Conservation (phyloP, 441 rosid genomes). For the Croton laevigatus region DNA sequence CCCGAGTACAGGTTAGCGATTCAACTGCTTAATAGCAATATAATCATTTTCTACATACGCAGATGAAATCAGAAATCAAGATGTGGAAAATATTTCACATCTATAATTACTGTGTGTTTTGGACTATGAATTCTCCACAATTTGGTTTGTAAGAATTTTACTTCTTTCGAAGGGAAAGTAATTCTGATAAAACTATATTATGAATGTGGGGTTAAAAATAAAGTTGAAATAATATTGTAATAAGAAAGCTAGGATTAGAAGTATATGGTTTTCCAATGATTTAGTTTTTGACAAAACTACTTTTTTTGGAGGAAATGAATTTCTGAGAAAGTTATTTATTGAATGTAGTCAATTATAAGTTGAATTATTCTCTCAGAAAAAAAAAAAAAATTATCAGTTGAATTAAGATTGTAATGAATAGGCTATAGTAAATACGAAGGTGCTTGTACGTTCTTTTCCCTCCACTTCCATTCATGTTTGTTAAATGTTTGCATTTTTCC, state of each 20-base stretch:
- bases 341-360: background rate
- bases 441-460: background rate
- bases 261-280: background rate
- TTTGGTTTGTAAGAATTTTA: background rate
- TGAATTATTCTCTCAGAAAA: too few species aligned
- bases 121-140: background rate
- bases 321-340: background rate
- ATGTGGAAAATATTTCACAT: background rate
- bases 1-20: constrained; percentile 52
- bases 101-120: background rate
- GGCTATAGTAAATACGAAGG: background rate
- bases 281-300: background rate
- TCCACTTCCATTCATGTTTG: background rate
- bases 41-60: too few species aligned
- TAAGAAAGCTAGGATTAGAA: background rate
- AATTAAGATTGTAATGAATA: background rate
- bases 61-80: background rate
- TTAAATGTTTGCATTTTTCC: background rate
- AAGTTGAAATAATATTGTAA: background rate
- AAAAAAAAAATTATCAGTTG: too few species aligned
- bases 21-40: background rate
- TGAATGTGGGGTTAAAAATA: background rate
- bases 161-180: background rate
- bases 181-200: background rate
- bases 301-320: background rate